A percentile compares a stretch with the other conserved stretches of the same genome.
Conservation (phyloP, 2,329 filamentous ascomycete genomes). For the Neopestalotiopsis sp. region DNA sequence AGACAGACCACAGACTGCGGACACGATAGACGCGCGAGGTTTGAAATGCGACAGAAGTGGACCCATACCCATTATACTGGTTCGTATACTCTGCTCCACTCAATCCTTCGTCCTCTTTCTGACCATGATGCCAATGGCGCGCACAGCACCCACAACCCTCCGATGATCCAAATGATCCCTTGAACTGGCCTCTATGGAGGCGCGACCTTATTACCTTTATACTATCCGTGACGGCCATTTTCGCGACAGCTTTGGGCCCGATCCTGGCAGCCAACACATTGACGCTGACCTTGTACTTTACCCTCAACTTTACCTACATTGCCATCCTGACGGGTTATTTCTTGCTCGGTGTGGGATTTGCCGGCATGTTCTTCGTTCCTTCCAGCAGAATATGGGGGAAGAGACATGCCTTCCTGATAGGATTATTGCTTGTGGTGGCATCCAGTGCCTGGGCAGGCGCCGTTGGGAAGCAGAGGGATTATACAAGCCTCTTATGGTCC, state of each 20-base stretch:
- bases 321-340: conserved; percentile 88
- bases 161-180: conserved; percentile 87
- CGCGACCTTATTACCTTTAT: conserved; percentile 81
- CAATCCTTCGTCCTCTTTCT: background rate
- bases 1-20: conserved; percentile 48
- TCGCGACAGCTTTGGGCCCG: conserved; percentile 83
- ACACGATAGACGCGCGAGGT: conserved; percentile 43
- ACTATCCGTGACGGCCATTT: conserved; percentile 80
- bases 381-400: conserved; percentile 92
- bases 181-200: conserved; percentile 84
- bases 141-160: conserved; percentile 76
- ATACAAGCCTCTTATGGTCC: conserved; percentile 76
- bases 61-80: conserved; percentile 74
- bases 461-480: conserved; percentile 65
- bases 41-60: conserved; percentile 78
- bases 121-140: background rate
- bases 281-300: conserved; percentile 72
- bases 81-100: conserved; percentile 41
- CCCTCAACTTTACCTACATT: conserved; percentile 71
- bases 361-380: conserved; percentile 85
- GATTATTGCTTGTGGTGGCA: conserved; percentile 73
- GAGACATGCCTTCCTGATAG: conserved; percentile 83
- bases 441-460: conserved; percentile 81
- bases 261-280: conserved; percentile 89
- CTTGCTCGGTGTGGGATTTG: conserved; percentile 80